These are phyloP conservation scores for Nakataea oryzae DNA, from an alignment of 2,329 filamentous ascomycete genomes.

Conservation along the genomic window DNA sequence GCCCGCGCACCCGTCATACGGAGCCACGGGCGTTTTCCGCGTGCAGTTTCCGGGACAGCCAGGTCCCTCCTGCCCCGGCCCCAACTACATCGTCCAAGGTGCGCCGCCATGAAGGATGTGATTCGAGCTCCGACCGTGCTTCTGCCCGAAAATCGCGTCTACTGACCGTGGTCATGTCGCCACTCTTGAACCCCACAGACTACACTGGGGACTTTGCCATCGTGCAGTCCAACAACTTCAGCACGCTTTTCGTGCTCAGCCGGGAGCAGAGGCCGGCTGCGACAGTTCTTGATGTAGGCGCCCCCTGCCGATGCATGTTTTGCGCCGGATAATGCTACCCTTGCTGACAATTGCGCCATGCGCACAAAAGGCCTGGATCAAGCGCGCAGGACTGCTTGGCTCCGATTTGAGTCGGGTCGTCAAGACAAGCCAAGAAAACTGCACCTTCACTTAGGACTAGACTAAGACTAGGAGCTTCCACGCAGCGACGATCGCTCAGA, in stretches of 20 bases:
- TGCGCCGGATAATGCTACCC: background rate
- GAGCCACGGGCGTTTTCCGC: conserved; percentile 16
- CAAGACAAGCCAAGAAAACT: background rate
- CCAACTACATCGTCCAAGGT: conserved; percentile 23
- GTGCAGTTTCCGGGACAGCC: conserved; percentile 20
- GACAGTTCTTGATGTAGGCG: conserved; percentile 15
- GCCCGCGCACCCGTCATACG: conserved; percentile 17
- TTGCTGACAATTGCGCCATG: background rate
- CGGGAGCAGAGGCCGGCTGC: conserved; percentile 17
- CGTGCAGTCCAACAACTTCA: conserved; percentile 21
- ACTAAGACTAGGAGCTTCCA: background rate
- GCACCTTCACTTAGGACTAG: background rate
- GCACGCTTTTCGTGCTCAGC: conserved; percentile 20
- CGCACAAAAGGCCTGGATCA: background rate
- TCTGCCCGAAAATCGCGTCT: too few relatives aligned
- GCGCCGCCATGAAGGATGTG: background rate
- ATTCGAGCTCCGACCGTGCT: too few relatives aligned
- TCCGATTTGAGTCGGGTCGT: background rate
- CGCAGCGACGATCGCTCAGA: too few relatives aligned
- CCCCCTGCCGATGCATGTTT: background rate
- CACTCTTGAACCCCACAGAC: conserved; percentile 8
- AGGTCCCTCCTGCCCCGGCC: conserved; percentile 16
- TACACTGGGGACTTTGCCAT: conserved; percentile 20
- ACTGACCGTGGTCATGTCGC: too few relatives aligned
- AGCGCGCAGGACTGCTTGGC: background rate